A percentile compares a stretch with the other conserved stretches of the same genome.
Evolutionary conservation across 305 asterid genomes (phyloP).

Genomic region (Lippia alba): DNA sequence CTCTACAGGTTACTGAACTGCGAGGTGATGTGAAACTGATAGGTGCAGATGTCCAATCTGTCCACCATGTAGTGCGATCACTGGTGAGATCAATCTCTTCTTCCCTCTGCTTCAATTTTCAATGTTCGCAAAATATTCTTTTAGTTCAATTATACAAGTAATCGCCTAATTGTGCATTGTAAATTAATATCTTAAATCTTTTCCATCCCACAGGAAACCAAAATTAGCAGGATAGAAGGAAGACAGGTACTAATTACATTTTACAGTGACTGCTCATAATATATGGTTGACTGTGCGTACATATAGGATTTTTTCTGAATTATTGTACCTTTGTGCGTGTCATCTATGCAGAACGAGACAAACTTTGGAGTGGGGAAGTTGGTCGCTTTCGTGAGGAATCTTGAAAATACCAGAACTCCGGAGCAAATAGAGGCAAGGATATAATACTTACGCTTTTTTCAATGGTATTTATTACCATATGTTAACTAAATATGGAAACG

Average conservation of each 20-base stretch:
- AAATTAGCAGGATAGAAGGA: slow-evolving; percentile 79
- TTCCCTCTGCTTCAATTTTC: slow-evolving; percentile 11
- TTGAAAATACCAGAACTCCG: slow-evolving; percentile 45
- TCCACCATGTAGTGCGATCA: slow-evolving; percentile 73
- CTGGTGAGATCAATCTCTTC: slow-evolving; percentile 60
- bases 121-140: slow-evolving; percentile 22
- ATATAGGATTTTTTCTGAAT: slow-evolving; percentile 20
- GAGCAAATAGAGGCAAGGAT: slow-evolving; percentile 75
- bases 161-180: slow-evolving; percentile 24
- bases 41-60: slow-evolving; percentile 69
- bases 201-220: slow-evolving; percentile 68
- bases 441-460: slow-evolving; percentile 10
- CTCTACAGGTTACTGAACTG: slow-evolving; percentile 62
- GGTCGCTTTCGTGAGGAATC: slow-evolving; percentile 55
- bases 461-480: not conserved
- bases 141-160: slow-evolving; percentile 14
- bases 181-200: slow-evolving; percentile 28
- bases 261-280: slow-evolving; percentile 13
- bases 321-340: slow-evolving; percentile 26
- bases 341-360: slow-evolving; percentile 57
- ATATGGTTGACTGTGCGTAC: slow-evolving; percentile 17
- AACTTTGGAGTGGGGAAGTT: slow-evolving; percentile 64
- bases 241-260: slow-evolving; percentile 64
- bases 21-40: slow-evolving; percentile 68
- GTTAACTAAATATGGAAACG: slow-evolving; percentile 31